Evolutionary conservation across 2,329 filamentous ascomycete species (phyloP).

Genomic region (Elsinoe ampelina): DNA sequence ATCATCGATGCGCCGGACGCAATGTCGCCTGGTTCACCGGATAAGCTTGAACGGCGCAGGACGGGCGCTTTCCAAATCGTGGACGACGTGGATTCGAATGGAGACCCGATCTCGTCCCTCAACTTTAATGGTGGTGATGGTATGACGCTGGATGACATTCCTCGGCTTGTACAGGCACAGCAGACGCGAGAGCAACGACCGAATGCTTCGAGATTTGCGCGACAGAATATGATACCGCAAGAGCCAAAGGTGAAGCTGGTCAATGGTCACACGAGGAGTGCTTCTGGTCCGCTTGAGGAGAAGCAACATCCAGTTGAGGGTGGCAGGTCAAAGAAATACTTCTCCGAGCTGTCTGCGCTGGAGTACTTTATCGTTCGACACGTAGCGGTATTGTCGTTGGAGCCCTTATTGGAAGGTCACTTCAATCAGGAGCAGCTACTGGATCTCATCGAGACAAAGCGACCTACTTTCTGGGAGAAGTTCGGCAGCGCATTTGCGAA

Average conservation of each 20-base stretch:
- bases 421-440: constrained; percentile 93
- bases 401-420: constrained; percentile 77
- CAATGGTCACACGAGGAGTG: constrained; percentile 58
- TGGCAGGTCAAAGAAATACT: constrained; percentile 65
- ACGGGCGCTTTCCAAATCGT: constrained; percentile 62
- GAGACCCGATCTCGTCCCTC: constrained; percentile 60
- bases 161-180: constrained; percentile 88
- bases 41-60: constrained; percentile 36
- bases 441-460: constrained; percentile 83
- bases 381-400: constrained; percentile 88
- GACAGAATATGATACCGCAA: constrained; percentile 57
- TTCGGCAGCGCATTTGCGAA: constrained; percentile 77
- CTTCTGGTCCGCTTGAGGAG: constrained; percentile 49
- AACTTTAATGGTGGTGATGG: constrained; percentile 87
- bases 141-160: constrained; percentile 90
- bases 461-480: constrained; percentile 95
- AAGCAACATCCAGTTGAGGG: constrained; percentile 24
- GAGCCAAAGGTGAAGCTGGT: constrained; percentile 61
- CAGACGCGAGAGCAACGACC: constrained; percentile 85
- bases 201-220: constrained; percentile 66
- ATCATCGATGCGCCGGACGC: constrained; percentile 85
- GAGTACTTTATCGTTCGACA: constrained; percentile 98
- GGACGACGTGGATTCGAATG: constrained; percentile 63
- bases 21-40: constrained; percentile 62
- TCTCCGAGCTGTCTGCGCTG: constrained; percentile 86